Percentiles rank a stretch among this genome's conserved stretches.
These are phyloP conservation scores for Leucoagaricus sp. DNA, from an alignment of 1,284 basidiomycete species.

Conservation along the genomic window DNA sequence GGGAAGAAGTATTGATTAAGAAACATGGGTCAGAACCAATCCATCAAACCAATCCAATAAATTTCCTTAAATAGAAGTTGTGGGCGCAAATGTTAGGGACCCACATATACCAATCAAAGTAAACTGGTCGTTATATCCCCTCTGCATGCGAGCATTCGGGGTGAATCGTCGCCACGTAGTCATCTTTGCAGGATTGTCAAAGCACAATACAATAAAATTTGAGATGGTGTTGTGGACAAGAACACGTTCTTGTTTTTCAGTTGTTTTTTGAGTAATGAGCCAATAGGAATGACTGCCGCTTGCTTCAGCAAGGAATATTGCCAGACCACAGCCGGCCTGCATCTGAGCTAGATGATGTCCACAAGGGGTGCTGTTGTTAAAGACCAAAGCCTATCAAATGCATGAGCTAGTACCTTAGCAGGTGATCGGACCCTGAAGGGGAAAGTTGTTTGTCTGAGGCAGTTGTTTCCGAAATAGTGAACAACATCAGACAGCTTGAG, in stretches of 20 bases:
- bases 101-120: constrained; percentile 6
- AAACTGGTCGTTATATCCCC: background rate
- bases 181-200: background rate
- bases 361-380: too few relatives aligned
- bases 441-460: too few relatives aligned
- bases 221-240: background rate
- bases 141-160: background rate
- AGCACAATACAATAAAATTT: background rate
- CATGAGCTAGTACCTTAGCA: too few relatives aligned
- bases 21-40: constrained; percentile 16
- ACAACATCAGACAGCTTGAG: too few relatives aligned
- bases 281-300: too few relatives aligned
- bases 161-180: background rate
- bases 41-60: constrained; percentile 16
- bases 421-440: too few relatives aligned
- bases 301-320: too few relatives aligned
- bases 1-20: background rate
- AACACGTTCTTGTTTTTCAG: background rate
- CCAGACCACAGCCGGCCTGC: too few relatives aligned
- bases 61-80: constrained; percentile 2
- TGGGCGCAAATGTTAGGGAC: constrained; percentile 1
- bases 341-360: too few relatives aligned
- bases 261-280: too few relatives aligned
- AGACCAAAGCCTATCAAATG: too few relatives aligned
- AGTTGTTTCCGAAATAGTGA: too few relatives aligned